Evolutionary conservation across 441 rosid species (phyloP).

Genomic region (Adansonia gregorii): DNA sequence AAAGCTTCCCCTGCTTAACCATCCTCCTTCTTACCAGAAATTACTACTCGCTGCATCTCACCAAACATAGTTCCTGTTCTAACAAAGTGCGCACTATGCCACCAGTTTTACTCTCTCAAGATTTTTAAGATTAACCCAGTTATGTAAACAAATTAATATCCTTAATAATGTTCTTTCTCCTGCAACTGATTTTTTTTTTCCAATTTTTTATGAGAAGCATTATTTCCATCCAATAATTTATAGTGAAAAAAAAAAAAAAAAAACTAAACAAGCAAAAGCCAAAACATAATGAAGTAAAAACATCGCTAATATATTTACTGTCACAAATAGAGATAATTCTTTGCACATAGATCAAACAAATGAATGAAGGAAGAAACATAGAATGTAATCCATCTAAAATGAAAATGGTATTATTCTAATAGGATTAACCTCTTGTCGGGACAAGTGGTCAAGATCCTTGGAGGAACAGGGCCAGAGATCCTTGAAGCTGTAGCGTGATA

Average conservation of each 20-base stretch:
- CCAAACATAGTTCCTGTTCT: background rate
- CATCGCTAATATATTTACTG: background rate
- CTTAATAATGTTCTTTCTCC: background rate
- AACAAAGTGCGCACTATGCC: constrained; percentile 1
- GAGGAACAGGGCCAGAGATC: constrained; percentile 96
- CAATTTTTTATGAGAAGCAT: constrained; percentile 1
- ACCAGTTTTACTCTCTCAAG: background rate
- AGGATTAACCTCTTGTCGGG: constrained; percentile 83
- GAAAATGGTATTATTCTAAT: constrained; percentile 5
- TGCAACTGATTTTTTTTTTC: background rate
- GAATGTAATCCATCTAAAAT: constrained; percentile 20
- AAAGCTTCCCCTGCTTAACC: background rate
- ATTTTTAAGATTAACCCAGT: constrained; percentile 14
- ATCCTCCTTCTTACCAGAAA: background rate
- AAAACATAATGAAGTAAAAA: constrained; percentile 4
- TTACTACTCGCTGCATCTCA: background rate
- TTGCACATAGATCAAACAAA: constrained; percentile 5
- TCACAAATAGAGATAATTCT: background rate
- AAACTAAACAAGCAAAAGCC: constrained; percentile 1
- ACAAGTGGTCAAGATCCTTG: constrained; percentile 82
- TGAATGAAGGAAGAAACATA: background rate
- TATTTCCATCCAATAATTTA: background rate
- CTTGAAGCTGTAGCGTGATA: constrained; percentile 89
- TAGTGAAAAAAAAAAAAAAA: background rate
- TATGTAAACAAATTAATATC: constrained; percentile 1